Evolutionary conservation across 2,329 filamentous ascomycete genomes (phyloP).

Genomic region (Xylariaceae sp.): DNA sequence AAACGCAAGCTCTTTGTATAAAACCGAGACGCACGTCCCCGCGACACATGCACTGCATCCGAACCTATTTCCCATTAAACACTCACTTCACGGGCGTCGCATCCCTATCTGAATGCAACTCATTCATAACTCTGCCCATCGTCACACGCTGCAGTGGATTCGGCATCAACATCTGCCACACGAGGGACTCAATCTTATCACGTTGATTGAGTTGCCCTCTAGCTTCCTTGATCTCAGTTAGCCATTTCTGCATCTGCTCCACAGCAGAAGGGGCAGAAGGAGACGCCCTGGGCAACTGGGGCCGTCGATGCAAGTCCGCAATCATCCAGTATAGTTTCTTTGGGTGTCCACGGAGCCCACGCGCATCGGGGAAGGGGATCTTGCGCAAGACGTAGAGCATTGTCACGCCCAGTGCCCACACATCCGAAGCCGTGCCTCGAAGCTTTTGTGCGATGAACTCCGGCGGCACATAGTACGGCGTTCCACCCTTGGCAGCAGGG

Average conservation of each 20-base stretch:
- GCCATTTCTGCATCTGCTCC: conserved; percentile 52
- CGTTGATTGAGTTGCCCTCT: conserved; percentile 41
- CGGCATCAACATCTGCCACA: conserved; percentile 50
- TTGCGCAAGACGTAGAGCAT: conserved; percentile 56
- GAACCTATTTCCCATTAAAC: background rate
- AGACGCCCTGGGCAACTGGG: conserved; percentile 24
- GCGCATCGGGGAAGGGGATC: conserved; percentile 50
- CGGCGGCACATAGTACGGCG: conserved; percentile 57
- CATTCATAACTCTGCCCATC: conserved; percentile 46
- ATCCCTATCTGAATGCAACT: conserved; percentile 34
- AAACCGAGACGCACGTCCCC: background rate
- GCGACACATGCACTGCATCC: background rate
- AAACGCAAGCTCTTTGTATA: background rate
- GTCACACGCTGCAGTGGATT: conserved; percentile 49
- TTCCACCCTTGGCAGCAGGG: conserved; percentile 48
- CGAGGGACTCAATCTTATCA: conserved; percentile 47
- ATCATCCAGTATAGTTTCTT: conserved; percentile 55
- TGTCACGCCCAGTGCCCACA: conserved; percentile 56
- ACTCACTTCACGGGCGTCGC: conserved; percentile 4
- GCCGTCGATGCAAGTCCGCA: conserved; percentile 46
- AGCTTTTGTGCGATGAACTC: conserved; percentile 54
- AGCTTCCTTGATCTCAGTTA: conserved; percentile 47
- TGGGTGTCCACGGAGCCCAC: conserved; percentile 43
- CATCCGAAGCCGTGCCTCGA: conserved; percentile 51
- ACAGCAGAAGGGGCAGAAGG: conserved; percentile 34